Evolutionary conservation across 2,329 filamentous ascomycete genomes (phyloP).

Genomic region (Onygenales sp.): DNA sequence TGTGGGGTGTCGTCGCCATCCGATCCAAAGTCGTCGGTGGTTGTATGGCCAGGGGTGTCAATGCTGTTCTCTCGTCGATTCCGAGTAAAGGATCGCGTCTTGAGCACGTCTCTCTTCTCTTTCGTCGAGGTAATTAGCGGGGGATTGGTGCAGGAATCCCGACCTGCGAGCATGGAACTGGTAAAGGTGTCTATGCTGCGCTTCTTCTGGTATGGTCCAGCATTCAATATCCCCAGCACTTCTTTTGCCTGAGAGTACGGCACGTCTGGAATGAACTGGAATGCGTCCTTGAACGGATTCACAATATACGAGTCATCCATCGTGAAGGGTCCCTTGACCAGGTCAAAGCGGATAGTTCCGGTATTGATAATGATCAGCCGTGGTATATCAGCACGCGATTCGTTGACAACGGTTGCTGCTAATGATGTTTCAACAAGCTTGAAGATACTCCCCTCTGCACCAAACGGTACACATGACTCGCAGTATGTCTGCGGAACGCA

Average conservation of each 20-base stretch:
- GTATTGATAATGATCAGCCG: slow-evolving; percentile 53
- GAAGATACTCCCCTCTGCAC: slow-evolving; percentile 46
- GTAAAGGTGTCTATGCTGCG: slow-evolving; percentile 4
- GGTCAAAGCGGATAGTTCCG: slow-evolving; percentile 51
- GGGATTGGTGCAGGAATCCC: slow-evolving; percentile 13
- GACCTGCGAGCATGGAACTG: slow-evolving; percentile 6
- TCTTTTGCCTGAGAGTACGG: slow-evolving; percentile 21
- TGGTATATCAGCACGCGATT: slow-evolving; percentile 39
- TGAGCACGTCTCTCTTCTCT: slow-evolving; percentile 3
- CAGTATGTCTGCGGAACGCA: slow-evolving; percentile 54
- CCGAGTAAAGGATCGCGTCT: slow-evolving; percentile 13
- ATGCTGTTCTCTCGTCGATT: slow-evolving; percentile 13
- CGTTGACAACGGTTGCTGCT: slow-evolving; percentile 41
- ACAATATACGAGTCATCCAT: slow-evolving; percentile 24
- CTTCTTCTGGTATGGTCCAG: slow-evolving; percentile 20
- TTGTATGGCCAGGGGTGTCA: slow-evolving; percentile 19
- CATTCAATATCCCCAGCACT: slow-evolving; percentile 17
- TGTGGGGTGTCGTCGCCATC: slow-evolving; percentile 27
- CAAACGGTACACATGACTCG: slow-evolving; percentile 42
- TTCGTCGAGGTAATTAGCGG: slow-evolving; percentile 9
- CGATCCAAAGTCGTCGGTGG: slow-evolving; percentile 24
- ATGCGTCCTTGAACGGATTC: slow-evolving; percentile 20
- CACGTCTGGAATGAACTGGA: slow-evolving; percentile 21
- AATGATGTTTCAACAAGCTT: slow-evolving; percentile 44
- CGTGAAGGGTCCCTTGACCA: slow-evolving; percentile 55